Conservation (phyloP, 2,329 filamentous ascomycete genomes). For the Thelonectria olida region DNA sequence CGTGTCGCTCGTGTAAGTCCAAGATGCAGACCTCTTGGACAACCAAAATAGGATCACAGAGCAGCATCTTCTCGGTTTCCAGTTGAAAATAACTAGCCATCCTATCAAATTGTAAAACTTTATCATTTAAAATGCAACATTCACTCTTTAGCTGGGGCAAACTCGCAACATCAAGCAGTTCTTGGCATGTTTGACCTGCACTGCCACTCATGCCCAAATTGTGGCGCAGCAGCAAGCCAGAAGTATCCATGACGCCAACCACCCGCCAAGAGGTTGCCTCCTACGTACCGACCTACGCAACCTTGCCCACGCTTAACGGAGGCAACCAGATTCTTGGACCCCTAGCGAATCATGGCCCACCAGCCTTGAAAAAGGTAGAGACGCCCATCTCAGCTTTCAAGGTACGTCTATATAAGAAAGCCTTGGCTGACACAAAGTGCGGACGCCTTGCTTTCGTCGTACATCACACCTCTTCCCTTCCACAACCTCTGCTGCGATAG, state of each 20-base stretch:
- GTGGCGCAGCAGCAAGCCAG: conserved; percentile 11
- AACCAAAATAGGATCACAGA: too few relatives aligned
- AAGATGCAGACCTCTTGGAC: too few relatives aligned
- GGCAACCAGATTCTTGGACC: conserved; percentile 18
- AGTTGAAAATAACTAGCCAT: too few relatives aligned
- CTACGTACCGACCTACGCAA: conserved; percentile 11
- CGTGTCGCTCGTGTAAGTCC: too few relatives aligned
- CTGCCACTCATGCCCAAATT: conserved; percentile 1
- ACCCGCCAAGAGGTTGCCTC: conserved; percentile 15
- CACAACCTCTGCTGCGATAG: conserved; percentile 23
- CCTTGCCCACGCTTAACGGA: conserved; percentile 7
- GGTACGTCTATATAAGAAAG: conserved; percentile 14
- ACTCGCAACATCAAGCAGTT: not conserved
- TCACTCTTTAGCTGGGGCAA: too few relatives aligned
- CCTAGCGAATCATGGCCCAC: conserved; percentile 13
- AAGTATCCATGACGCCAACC: conserved; percentile 14
- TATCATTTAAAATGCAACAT: too few relatives aligned
- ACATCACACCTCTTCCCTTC: not conserved
- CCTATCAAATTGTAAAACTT: not conserved
- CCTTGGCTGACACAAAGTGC: not conserved
- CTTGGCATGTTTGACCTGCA: not conserved
- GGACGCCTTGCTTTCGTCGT: not conserved
- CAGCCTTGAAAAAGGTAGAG: not conserved
- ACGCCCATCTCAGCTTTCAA: not conserved
- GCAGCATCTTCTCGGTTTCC: too few relatives aligned